A percentile compares a stretch with the other conserved stretches of the same genome.
Evolutionary conservation across 768 basidiomycete species (phyloP).

Genomic region (Aureoboletus auriporus): DNA sequence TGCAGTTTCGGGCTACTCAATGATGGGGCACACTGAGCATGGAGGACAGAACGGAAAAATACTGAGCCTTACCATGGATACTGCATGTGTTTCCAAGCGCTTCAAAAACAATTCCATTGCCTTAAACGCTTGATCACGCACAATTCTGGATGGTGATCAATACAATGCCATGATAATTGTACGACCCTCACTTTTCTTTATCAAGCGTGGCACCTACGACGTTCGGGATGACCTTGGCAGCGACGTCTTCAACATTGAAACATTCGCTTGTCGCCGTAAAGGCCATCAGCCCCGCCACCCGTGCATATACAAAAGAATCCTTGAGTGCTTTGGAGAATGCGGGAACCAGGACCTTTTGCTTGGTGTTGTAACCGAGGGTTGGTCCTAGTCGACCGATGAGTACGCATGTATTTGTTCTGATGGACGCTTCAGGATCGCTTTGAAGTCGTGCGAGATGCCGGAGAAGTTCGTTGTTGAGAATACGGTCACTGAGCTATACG

Average conservation of each 20-base stretch:
- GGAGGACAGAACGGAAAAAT: not conserved
- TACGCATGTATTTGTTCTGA: slow-evolving; percentile 96
- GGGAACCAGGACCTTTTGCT: slow-evolving; percentile 94
- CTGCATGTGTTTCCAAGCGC: slow-evolving; percentile 73
- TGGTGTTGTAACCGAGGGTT: slow-evolving; percentile 79
- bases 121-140: slow-evolving; percentile 95
- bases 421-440: slow-evolving; percentile 88
- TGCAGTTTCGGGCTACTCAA: slow-evolving; percentile 53
- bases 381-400: slow-evolving; percentile 90
- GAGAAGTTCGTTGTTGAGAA: slow-evolving; percentile 94
- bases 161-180: not conserved
- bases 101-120: slow-evolving; percentile 86
- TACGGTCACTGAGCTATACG: slow-evolving; percentile 75
- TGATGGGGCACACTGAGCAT: not conserved
- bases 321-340: slow-evolving; percentile 89
- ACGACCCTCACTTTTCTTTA: slow-evolving; percentile 75
- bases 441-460: slow-evolving; percentile 92
- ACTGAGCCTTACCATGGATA: slow-evolving; percentile 63
- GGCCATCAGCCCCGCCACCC: slow-evolving; percentile 93
- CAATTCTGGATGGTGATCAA: slow-evolving; percentile 50
- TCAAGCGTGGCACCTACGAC: slow-evolving; percentile 80
- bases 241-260: slow-evolving; percentile 85
- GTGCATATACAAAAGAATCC: slow-evolving; percentile 87
- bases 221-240: slow-evolving; percentile 84
- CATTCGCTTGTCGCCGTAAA: slow-evolving; percentile 93